These are phyloP conservation scores for Plenodomus tracheiphilus DNA, from an alignment of 2,329 filamentous ascomycete species.

Conservation along the genomic window DNA sequence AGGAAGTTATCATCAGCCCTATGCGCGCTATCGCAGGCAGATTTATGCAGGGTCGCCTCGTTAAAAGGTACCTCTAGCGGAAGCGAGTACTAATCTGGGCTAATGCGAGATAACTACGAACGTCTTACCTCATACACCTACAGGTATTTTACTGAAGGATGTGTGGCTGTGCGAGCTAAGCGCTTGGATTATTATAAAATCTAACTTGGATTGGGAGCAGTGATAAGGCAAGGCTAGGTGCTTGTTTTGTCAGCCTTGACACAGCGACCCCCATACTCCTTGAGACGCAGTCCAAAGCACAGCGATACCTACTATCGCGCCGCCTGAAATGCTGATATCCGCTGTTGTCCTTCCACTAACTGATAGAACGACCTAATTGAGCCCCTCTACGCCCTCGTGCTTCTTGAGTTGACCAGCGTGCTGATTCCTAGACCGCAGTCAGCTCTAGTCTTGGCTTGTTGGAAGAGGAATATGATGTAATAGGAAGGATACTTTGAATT, in stretches of 20 bases:
- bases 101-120: slow-evolving; percentile 15
- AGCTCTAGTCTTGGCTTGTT: slow-evolving; percentile 10
- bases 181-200: slow-evolving; percentile 7
- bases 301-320: no score
- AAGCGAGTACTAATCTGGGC: slow-evolving; percentile 1
- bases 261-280: slow-evolving; percentile 8
- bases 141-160: not conserved
- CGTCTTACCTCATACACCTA: no score
- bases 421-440: no score
- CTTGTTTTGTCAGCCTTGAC: no score
- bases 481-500: slow-evolving; percentile 15
- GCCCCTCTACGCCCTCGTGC: no score
- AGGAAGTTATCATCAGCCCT: slow-evolving; percentile 7
- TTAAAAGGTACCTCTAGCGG: slow-evolving; percentile 3
- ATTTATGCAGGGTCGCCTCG: not conserved
- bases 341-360: no score
- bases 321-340: no score
- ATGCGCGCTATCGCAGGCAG: slow-evolving; percentile 1
- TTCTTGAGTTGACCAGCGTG: no score
- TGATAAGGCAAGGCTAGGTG: no score
- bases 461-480: slow-evolving; percentile 9
- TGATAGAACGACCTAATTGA: no score
- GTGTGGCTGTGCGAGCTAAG: slow-evolving; percentile 20
- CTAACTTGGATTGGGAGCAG: slow-evolving; percentile 1
- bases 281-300: slow-evolving; percentile 12